Conservation (phyloP, 768 basidiomycete genomes). For the Mycena leptocephala region DNA sequence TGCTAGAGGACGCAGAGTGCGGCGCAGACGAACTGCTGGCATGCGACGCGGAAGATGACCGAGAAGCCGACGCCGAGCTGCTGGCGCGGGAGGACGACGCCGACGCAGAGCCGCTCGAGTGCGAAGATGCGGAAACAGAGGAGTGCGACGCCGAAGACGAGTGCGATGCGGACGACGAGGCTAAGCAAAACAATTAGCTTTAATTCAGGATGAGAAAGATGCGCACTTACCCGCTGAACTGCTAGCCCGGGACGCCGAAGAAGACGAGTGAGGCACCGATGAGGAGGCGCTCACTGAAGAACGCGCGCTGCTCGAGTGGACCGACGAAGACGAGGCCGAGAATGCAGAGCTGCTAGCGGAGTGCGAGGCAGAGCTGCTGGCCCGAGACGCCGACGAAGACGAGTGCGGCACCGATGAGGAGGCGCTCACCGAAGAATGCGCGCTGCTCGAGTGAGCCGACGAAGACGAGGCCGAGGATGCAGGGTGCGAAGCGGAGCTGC, state of each 20-base stretch:
- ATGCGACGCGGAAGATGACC: neutral
- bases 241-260: neutral
- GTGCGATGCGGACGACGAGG: neutral
- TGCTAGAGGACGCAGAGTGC: neutral
- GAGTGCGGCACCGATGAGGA: neutral
- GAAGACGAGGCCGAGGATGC: too few species aligned
- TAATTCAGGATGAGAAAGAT: neutral
- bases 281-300: too few species aligned
- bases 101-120: neutral
- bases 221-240: neutral
- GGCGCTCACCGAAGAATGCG: too few species aligned
- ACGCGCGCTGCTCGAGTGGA: too few species aligned
- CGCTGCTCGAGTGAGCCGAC: too few species aligned
- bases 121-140: neutral
- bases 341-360: too few species aligned
- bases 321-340: too few species aligned
- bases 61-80: neutral
- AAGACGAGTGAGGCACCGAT: neutral
- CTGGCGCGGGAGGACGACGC: neutral
- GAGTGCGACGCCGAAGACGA: constrained; percentile 1
- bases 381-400: neutral
- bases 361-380: too few species aligned
- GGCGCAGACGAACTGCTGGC: too few species aligned
- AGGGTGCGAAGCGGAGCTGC: too few species aligned
- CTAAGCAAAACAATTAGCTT: neutral